A percentile compares a stretch with the other conserved stretches of the same genome.
phyloP scores from a whole-genome alignment of 176 grass and related monocot genomes.

The Musa itinerans region DNA sequence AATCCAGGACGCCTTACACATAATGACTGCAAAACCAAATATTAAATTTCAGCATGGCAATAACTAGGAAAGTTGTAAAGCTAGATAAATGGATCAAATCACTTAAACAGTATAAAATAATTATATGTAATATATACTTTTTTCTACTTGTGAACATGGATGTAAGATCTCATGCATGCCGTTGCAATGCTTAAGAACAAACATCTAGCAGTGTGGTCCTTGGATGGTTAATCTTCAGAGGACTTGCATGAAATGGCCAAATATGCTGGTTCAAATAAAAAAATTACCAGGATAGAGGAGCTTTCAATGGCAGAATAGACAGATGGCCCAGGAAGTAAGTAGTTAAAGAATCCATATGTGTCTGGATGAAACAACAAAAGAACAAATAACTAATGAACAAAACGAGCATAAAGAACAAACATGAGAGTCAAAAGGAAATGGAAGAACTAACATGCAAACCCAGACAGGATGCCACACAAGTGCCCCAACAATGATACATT shows the following conservation, averaged over 20 bases:
- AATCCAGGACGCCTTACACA: conserved; percentile 82
- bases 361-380: conserved; percentile 45
- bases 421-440: conserved; percentile 26
- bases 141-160: not conserved
- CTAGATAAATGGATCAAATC: not conserved
- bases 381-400: conserved; percentile 13
- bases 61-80: conserved; percentile 3
- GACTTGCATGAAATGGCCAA: not conserved
- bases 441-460: conserved; percentile 90
- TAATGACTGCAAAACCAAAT: conserved; percentile 50
- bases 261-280: not conserved
- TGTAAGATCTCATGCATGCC: not conserved
- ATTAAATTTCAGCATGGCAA: conserved; percentile 12
- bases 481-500: conserved; percentile 89
- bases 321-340: conserved; percentile 67
- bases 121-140: not conserved
- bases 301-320: conserved; percentile 86
- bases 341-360: conserved; percentile 75
- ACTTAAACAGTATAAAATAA: not conserved
- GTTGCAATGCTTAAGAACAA: not conserved
- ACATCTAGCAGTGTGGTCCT: not conserved
- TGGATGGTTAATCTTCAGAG: not conserved
- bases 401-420: conserved; percentile 17
- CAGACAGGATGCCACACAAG: conserved; percentile 90
- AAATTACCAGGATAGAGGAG: conserved; percentile 62